Evolutionary conservation across 164 flowering plant genomes (phyloP), one percentile per base, ranked within the genome.

Genomic region (Nymphaea colorata): DNA sequence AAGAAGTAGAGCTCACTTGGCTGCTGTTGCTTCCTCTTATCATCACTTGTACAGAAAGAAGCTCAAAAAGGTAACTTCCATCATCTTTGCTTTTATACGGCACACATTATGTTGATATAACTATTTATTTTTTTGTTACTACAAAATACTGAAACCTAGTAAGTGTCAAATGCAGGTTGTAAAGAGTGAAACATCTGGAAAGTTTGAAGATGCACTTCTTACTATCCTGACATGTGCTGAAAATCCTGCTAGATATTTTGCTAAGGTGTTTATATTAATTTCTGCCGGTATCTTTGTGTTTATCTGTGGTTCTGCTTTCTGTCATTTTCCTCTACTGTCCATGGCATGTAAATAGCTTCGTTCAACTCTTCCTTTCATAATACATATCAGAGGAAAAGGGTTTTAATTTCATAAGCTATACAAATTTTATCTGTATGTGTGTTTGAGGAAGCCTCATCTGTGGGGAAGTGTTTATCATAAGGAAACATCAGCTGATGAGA

Each of bases 111-210:
- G 36, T 25, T 25, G 36, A 25, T 25, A 10, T 10, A 10, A 8
- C 17, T 5, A 36, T 53, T 64, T 61, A n/a, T n/a, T 60, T 41
- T 67, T 25, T 42, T 67, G 4, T 15, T 42, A 3, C 63, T 43
- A 8, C 12, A 55, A 17, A 53, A 44, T 47, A 53, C 18, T 67
- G 7, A 4, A 16, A 44, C 42, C 41, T 43, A 64, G 61, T 43
- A 43, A 41, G 51, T 66, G 15, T 36, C 64, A 18, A 68, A 70
- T 75, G 69, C 80, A 90, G 98, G 96, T 83, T 4, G 69, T 92
- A n/a, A 87, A 84, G 75, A 77, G 69, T 3, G 98, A 90, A 79
- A 87, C 91, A 36, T 88, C 93, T 4, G 94, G 91, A 64, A 4
- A 64, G 17, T 84, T 90, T 69, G 80, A 76, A 75, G 69, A 65